Base-by-base conservation (phyloP, 306 rosid genomes). In the Mucuna pruriens region DNA sequence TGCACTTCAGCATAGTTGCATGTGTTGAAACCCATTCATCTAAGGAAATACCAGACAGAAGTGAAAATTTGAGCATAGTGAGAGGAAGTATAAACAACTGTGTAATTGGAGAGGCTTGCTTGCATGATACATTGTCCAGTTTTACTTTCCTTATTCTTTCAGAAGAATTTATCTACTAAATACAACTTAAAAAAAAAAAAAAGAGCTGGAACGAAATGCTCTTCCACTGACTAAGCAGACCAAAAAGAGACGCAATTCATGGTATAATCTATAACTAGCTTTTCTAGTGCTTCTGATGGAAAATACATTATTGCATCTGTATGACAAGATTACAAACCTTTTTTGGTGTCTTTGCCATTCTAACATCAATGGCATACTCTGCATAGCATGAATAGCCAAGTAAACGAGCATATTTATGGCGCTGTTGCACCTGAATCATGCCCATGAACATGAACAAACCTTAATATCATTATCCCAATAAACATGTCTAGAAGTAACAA, bases 301-400 rank as follows among this genome's bases (percentile, higher is more conserved):
- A 44, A 83, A 75, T 70, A 15, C 11, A 76, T 55, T 66, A 71
- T 20, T 80, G 63, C 52, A 71, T 66, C 42, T 52, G 48, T 9
- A 49, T n/a, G 7, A 62, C 23, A 31, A 57, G 7, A 4, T 20
- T 20, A 84, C 91, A 76, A 82, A 93, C 99, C 99, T 93, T 93
- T 64, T 87, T 75, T 36, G 99, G 94, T 81, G 99, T 87, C 89
- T 91, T 95, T 46, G 98, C 94, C 99, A 95, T 95, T 87, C 99
- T 89, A 84, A 85, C 86, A 83, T 81, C 92, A 68, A 89, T 86
- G 6, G 88, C 94, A 86, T 88, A 93, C 82, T 95, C 99, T 34
- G 99, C 97, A 83, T 89, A 93, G 90, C 90, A 93, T 63, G 96
- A 89, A 90, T 86, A 89, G 83, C 97, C 97, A 64, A 93, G 97